Conservation (phyloP, 768 basidiomycete genomes). For the Calocybe gangraenosa region DNA sequence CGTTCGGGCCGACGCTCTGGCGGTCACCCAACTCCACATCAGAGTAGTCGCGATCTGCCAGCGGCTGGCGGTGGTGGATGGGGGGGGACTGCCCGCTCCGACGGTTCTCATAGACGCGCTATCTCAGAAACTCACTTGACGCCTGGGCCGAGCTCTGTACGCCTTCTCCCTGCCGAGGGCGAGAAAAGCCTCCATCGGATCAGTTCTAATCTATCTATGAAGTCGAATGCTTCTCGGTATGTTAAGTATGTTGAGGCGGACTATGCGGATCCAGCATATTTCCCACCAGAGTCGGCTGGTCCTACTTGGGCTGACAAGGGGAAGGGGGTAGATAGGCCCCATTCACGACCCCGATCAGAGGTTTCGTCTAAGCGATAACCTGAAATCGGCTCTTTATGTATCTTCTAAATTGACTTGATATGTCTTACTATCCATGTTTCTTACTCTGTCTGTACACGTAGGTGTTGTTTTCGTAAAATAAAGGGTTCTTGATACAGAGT, state of each 20-base stretch:
- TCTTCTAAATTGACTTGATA: too few species aligned
- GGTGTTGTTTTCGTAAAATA: too few species aligned
- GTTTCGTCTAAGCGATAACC: too few species aligned
- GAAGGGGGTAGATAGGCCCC: constrained; percentile 3
- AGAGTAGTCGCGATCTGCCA: not conserved
- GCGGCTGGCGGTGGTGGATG: not conserved
- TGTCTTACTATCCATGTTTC: too few species aligned
- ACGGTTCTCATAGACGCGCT: constrained; percentile 6
- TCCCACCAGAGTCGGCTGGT: not conserved
- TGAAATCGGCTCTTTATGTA: too few species aligned
- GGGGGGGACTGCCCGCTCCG: not conserved
- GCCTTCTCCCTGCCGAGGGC: not conserved
- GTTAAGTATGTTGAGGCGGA: constrained; percentile 3
- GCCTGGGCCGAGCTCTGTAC: not conserved
- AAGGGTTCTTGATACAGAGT: too few species aligned
- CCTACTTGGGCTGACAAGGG: not conserved
- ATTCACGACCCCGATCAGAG: not conserved
- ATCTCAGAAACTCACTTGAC: constrained; percentile 6
- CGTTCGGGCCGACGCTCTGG: constrained; percentile 2
- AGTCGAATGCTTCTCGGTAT: constrained; percentile 10
- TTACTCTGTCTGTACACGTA: too few species aligned
- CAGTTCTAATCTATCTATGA: constrained; percentile 10
- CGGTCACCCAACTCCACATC: constrained; percentile 1
- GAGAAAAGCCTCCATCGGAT: constrained; percentile 5
- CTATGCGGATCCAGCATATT: constrained; percentile 11